Evolutionary conservation across 2,329 filamentous ascomycete genomes (phyloP).

Genomic region (Botrytis medusae): DNA sequence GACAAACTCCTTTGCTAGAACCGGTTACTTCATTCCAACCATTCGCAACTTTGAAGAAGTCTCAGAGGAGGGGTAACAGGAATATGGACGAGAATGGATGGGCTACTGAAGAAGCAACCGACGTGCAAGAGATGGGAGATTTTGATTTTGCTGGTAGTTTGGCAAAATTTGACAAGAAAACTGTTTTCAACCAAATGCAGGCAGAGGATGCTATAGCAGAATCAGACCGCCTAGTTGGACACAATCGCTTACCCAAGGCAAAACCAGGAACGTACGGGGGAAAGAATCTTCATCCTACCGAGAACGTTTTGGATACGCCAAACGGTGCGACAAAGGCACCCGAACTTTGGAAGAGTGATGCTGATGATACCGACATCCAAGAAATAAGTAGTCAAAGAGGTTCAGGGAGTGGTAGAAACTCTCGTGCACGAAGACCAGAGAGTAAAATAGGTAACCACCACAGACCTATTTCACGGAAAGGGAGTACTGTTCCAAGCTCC

Average conservation of each 20-base stretch:
- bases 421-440: slow-evolving; percentile 36
- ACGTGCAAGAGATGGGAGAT: slow-evolving; percentile 88
- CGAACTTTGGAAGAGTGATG: slow-evolving; percentile 68
- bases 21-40: slow-evolving; percentile 63
- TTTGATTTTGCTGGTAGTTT: slow-evolving; percentile 91
- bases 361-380: slow-evolving; percentile 54
- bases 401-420: slow-evolving; percentile 45
- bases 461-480: slow-evolving; percentile 41
- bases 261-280: slow-evolving; percentile 71
- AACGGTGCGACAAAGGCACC: slow-evolving; percentile 34
- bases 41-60: slow-evolving; percentile 59
- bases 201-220: slow-evolving; percentile 88
- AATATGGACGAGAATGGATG: slow-evolving; percentile 70
- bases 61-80: slow-evolving; percentile 45
- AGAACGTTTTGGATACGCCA: slow-evolving; percentile 79
- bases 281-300: slow-evolving; percentile 87
- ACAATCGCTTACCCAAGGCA: slow-evolving; percentile 67
- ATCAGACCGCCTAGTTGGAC: slow-evolving; percentile 83
- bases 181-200: slow-evolving; percentile 87
- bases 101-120: slow-evolving; percentile 94
- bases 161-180: slow-evolving; percentile 91
- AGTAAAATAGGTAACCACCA: slow-evolving; percentile 41
- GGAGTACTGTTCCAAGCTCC: slow-evolving; percentile 31
- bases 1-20: slow-evolving; percentile 65
- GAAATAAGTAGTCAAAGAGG: slow-evolving; percentile 35